Evolutionary conservation across 192 early-diverging fungal species (phyloP), one percentile per base, ranked within the genome.

Genomic region (Coemansia guatemalensis): DNA sequence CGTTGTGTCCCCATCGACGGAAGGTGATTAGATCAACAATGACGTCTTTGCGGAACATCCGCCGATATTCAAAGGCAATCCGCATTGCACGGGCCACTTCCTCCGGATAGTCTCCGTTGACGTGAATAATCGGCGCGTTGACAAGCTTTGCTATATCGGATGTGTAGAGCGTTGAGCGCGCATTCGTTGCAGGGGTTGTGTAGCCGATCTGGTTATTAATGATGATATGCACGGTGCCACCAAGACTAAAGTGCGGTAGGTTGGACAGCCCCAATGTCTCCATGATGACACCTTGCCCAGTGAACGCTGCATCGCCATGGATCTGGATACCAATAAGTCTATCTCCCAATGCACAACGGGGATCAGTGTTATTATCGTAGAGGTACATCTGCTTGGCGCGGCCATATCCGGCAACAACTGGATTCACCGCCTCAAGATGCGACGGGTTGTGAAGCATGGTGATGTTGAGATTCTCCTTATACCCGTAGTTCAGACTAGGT

Each of bases 201-300:
- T 96, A 98, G 26, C 92, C 92, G 53, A 98, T 88, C 82, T 98
- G 96, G 81, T 98, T 98, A 75, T 98, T 98, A 68, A 98, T 94
- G 51, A 98, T 96, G 64, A 98, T 85, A 67, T 98, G 96, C n/a
- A 98, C 74, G 4, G 93, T 93, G 20, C 96, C 96, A 71, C 96
- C 96, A 1, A 90, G 90, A 8, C 91, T 91, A 78, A 92, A 98
- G 64, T 97, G 96, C 5, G 96, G 94, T 51, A 98, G 76, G 68
- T 97, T 97, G 20, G 96, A 97, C 26, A 98, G 71, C 6, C 93
- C 94, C 35, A 98, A 81, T n/a, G 93, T 91, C 72, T 98, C 96
- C 84, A 93, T 97, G 18, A 97, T 92, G 8, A 97, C 91, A 26
- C 96, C 96, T 76, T 92, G 90, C 9, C 91, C 91, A 0, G 91